Conservation (phyloP, 2,329 filamentous ascomycete species). For the Harringtonia aguacate region DNA sequence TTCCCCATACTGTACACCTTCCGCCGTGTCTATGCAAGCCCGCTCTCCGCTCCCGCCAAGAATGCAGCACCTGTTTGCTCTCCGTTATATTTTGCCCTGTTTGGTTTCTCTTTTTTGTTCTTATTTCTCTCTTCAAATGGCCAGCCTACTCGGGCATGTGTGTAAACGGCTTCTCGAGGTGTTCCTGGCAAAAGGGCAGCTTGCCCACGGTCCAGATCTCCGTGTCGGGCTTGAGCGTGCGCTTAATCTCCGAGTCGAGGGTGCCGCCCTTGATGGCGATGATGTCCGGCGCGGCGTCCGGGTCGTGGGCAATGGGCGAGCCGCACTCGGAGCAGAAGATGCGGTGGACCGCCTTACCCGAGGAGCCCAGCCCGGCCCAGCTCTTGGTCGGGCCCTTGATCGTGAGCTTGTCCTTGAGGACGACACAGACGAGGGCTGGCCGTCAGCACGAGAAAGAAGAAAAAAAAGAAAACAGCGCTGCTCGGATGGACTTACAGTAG, state of each 20-base stretch:
- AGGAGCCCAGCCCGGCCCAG: constrained; percentile 47
- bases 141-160: constrained; percentile 54
- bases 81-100: too few species aligned
- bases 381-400: constrained; percentile 55
- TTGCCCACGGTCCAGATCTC: constrained; percentile 62
- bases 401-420: constrained; percentile 54
- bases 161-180: constrained; percentile 50
- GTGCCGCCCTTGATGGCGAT: constrained; percentile 60
- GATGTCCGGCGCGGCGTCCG: constrained; percentile 58
- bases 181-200: constrained; percentile 59
- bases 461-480: not conserved
- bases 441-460: not conserved
- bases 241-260: constrained; percentile 53
- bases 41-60: too few species aligned
- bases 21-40: too few species aligned
- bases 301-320: constrained; percentile 60
- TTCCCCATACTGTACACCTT: too few species aligned
- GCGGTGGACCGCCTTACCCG: constrained; percentile 54
- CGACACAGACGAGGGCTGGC: constrained; percentile 52
- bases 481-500: constrained; percentile 41
- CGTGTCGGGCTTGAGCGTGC: constrained; percentile 55
- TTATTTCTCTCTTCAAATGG: too few species aligned
- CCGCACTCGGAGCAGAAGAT: constrained; percentile 61
- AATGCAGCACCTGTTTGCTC: too few species aligned
- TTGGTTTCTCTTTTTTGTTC: too few species aligned